Conservation (phyloP, 306 rosid species). For the Glycine latifolia region DNA sequence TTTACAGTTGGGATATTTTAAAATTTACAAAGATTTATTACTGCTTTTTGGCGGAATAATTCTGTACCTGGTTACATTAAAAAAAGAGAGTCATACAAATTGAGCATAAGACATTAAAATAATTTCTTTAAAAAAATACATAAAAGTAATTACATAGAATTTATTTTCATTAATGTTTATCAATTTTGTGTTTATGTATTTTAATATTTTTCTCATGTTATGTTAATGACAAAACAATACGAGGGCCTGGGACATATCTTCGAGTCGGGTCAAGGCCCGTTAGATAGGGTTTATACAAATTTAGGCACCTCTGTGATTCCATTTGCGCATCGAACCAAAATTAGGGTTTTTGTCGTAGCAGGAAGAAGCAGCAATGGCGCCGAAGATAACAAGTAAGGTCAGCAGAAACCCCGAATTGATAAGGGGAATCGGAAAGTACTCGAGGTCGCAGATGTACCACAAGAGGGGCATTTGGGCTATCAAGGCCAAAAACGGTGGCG, state of each 20-base stretch:
- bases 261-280: conserved; percentile 1
- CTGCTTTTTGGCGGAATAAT: no score
- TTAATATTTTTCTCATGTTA: not conserved
- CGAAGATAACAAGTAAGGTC: conserved; percentile 51
- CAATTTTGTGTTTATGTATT: not conserved
- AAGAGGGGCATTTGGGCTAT: conserved; percentile 80
- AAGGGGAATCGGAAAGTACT: conserved; percentile 70
- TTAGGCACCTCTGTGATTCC: not conserved
- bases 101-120: not conserved
- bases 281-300: not conserved
- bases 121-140: not conserved
- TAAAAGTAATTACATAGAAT: not conserved
- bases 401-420: conserved; percentile 70
- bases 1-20: not conserved
- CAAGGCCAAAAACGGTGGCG: conserved; percentile 80
- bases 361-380: conserved; percentile 62
- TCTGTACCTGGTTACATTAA: no score
- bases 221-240: not conserved
- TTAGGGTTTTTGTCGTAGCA: conserved; percentile 40
- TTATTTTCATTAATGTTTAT: not conserved
- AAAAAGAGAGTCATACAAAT: not conserved
- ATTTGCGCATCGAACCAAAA: conserved; percentile 12
- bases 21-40: no score
- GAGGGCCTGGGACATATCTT: not conserved
- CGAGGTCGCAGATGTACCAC: conserved; percentile 74